phyloP scores from a whole-genome alignment of 345 rosid genomes.

The Tarenaya hassleriana region DNA sequence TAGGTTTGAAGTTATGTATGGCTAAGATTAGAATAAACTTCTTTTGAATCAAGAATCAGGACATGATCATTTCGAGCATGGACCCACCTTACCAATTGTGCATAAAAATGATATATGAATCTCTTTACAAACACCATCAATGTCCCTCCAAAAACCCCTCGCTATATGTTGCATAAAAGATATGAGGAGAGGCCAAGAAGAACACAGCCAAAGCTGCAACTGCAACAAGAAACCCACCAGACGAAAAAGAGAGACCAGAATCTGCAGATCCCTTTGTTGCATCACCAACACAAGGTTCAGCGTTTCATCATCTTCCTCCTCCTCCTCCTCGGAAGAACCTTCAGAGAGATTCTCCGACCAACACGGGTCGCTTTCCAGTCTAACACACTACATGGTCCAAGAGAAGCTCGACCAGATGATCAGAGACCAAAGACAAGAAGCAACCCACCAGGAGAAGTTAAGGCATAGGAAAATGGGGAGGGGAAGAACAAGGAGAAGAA shows the following conservation, averaged over 20 bases:
- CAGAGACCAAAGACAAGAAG: slow-evolving; percentile 45
- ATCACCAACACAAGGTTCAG: slow-evolving; percentile 55
- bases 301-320: slow-evolving; percentile 40
- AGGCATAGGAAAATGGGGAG: slow-evolving; percentile 30
- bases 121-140: too few relatives aligned
- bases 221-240: too few relatives aligned
- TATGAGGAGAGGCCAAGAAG: slow-evolving; percentile 23
- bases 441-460: slow-evolving; percentile 28
- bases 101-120: slow-evolving; percentile 29
- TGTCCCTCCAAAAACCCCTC: too few relatives aligned
- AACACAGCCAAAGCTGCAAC: too few relatives aligned
- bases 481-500: slow-evolving; percentile 27
- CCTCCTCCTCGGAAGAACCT: slow-evolving; percentile 43
- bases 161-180: too few relatives aligned
- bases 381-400: slow-evolving; percentile 82
- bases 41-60: too few relatives aligned
- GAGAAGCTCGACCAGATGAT: slow-evolving; percentile 82
- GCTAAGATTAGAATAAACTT: too few relatives aligned
- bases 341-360: slow-evolving; percentile 35
- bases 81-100: slow-evolving; percentile 34
- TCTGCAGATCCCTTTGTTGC: slow-evolving; percentile 64
- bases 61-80: too few relatives aligned
- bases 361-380: slow-evolving; percentile 54
- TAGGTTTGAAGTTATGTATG: too few relatives aligned
- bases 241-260: slow-evolving; percentile 40